Evolutionary conservation across 345 rosid genomes (phyloP).

Genomic region (sweet orange (Citrus sinensis)): DNA sequence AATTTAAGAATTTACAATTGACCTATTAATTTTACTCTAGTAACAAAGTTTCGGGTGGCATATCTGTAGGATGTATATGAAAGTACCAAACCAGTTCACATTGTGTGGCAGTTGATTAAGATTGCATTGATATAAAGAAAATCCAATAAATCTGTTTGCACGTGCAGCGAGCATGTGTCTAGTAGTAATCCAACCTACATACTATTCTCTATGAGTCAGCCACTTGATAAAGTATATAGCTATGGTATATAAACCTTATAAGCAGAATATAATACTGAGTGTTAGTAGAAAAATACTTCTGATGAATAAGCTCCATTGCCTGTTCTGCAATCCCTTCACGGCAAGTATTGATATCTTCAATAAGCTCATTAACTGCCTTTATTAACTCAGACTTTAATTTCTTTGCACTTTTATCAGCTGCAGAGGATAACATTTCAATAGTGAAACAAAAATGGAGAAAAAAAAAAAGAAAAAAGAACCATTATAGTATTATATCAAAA

Average conservation of each 20-base stretch:
- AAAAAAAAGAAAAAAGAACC: neutral
- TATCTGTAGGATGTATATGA: neutral
- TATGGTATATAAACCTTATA: neutral
- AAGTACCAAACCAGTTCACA: neutral
- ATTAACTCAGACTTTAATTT: constrained; percentile 52
- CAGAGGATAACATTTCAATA: constrained; percentile 2
- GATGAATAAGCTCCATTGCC: constrained; percentile 64
- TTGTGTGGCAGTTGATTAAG: neutral
- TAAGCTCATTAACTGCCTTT: constrained; percentile 54
- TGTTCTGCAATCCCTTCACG: constrained; percentile 63
- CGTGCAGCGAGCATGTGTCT: neutral
- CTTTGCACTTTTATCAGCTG: constrained; percentile 46
- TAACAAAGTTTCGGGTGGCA: neutral
- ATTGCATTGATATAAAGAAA: neutral
- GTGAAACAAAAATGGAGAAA: neutral
- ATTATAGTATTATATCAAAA: neutral
- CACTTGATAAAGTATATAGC: neutral
- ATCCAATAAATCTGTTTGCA: neutral
- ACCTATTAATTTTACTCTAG: neutral
- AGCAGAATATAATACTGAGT: neutral
- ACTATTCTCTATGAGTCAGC: neutral
- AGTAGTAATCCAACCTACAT: neutral
- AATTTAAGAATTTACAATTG: neutral
- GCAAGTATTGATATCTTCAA: constrained; percentile 49
- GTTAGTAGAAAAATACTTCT: constrained; percentile 34